Base-by-base conservation (phyloP, 495 filamentous ascomycete genomes). In the Aspergillus conjunctus region DNA sequence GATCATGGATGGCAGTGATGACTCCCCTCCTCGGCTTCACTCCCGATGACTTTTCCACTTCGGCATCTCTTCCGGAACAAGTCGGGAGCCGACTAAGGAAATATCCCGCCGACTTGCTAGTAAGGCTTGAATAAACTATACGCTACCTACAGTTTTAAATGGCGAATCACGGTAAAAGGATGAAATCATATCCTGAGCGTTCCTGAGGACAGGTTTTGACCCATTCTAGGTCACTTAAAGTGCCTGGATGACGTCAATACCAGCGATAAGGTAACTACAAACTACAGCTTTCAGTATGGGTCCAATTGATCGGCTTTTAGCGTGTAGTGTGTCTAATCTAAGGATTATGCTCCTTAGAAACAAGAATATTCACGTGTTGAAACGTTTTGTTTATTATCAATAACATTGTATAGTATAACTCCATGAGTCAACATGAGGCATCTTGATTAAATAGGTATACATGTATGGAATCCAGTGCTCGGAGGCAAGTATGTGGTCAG, bases 1-100 rank as follows among this genome's bases (percentile, higher is more conserved):
- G 21, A 59, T 4, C 11, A 41, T 52, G 49, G 34, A 14, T 7
- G 4, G 6, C 7, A 17, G 44, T 48, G 15, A 48, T 21, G n/a
- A 48, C 44, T 48, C 31, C 26, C 39, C 17, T 43, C n/a, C 52
- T 56, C 51, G 56, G 53, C 41, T 45, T 56, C 31, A 33, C 22
- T 54, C 50, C 54, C 58, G 62, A 53, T n/a, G 49, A 49, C 17
- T 45, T 34, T 53, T 52, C 41, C 64, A 45, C 54, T 58, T 62
- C 59, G 59, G 59, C 59, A 59, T 62, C 39, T 50, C 18, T 46
- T 32, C 56, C 64, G 64, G 64, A 57, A 61, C 59, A 66, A 66
- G 51, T 62, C 64, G 64, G 63, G 54, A 57, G 34, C 12, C 46
- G 51, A 52, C 51, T 53, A 60, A 59, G 59, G 52, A 49, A 41